Conservation (phyloP, 208 protist genomes). For the Acanthamoeba royreba region DNA sequence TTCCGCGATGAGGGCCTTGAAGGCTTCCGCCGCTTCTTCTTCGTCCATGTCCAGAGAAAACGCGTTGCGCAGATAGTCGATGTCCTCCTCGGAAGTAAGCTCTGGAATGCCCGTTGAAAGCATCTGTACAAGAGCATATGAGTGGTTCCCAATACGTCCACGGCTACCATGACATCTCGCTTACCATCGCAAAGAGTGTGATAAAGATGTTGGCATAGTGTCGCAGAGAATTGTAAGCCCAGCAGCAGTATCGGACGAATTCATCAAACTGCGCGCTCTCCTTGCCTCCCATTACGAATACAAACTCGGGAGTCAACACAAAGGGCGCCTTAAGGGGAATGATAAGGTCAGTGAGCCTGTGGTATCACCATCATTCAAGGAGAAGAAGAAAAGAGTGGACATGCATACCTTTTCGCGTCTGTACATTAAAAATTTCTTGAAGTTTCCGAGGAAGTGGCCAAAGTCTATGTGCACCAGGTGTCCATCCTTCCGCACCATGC, state of each 20-base stretch:
- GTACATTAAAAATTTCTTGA: slow-evolving; percentile 60
- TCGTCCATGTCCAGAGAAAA: slow-evolving; percentile 46
- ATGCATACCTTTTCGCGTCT: slow-evolving; percentile 21
- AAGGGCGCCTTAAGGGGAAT: slow-evolving; percentile 82
- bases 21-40: slow-evolving; percentile 54
- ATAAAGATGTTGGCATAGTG: slow-evolving; percentile 78
- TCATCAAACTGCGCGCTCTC: slow-evolving; percentile 55
- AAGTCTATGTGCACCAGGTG: slow-evolving; percentile 89
- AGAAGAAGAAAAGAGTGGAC: not conserved
- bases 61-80: slow-evolving; percentile 64
- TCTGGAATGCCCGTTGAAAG: slow-evolving; percentile 79
- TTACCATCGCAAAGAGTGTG: slow-evolving; percentile 80
- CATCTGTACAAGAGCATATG: slow-evolving; percentile 42
- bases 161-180: slow-evolving; percentile 39
- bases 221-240: slow-evolving; percentile 77
- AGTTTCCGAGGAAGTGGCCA: slow-evolving; percentile 88
- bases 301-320: slow-evolving; percentile 84
- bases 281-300: slow-evolving; percentile 77
- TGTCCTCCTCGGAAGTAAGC: slow-evolving; percentile 58
- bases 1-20: slow-evolving; percentile 72
- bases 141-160: too few relatives aligned
- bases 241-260: slow-evolving; percentile 70
- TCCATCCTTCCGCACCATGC: slow-evolving; percentile 79
- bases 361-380: too few relatives aligned
- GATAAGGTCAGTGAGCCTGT: too few relatives aligned